Base-by-base conservation (phyloP, 345 rosid genomes). In the Rhodamnia rubescens region DNA sequence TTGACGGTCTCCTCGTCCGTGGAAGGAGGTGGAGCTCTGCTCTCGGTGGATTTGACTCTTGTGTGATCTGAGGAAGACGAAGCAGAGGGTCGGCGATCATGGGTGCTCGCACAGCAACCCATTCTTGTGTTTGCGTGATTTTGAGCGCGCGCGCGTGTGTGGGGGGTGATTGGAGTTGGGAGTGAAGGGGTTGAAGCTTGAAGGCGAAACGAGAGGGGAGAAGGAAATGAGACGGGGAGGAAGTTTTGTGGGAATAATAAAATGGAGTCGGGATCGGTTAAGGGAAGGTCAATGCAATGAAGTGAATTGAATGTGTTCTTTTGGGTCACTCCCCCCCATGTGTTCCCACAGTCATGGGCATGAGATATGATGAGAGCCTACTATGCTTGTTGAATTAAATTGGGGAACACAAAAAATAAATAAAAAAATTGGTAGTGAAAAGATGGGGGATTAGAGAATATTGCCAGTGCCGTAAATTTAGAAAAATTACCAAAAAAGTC, bases 31-130 rank as follows among this genome's bases (percentile, higher is more conserved):
- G 96, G 93, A 22, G 93, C 91, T 86, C 92, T 90, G 64, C 84
- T 88, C n/a, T 91, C 92, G 2, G 64, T 56, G 40, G 80, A 69
- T 10, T 52, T 82, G 87, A 69, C 6, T 84, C 87, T 82, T 83
- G 81, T 69, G 83, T 86, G 83, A 11, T 49, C 27, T 61, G 80
- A 11, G 59, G 81, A 74, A 44, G 84, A 47, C 47, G 86, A 12
- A 84, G 90, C 54, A 81, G 24, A 11, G 13, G 52, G n/a, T 83
- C 50, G 53, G 85, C 51, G 44, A 56, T 13, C 81, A 5, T 88
- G 80, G 85, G 94, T 86, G 91, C 96, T 93, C 14, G 87, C 84
- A 87, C 98, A 96, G 84, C 98, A 96, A 89, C 99, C 99, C 99
- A 96, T 95, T 74, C 32, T 64, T 4, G 42, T 16, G 22, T 32